Evolutionary conservation across 1,284 basidiomycete genomes (phyloP).

Genomic region (Pyrrhoderma lamaoense): DNA sequence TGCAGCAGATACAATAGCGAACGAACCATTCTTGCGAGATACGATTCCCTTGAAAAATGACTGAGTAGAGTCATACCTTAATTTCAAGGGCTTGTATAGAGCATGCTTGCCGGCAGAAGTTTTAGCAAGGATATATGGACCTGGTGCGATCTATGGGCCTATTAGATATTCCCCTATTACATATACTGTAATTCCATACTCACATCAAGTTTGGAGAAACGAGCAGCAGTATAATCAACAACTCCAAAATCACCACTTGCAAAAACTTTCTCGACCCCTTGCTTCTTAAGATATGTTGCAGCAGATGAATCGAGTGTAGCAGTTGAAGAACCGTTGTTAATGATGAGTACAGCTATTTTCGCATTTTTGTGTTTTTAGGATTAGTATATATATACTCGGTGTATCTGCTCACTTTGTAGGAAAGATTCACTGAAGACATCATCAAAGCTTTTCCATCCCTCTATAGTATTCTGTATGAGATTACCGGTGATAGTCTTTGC

Average conservation of each 20-base stretch:
- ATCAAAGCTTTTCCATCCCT: constrained; percentile 1
- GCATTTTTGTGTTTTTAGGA: no score
- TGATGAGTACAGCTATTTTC: constrained; percentile 10
- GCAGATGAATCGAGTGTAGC: constrained; percentile 4
- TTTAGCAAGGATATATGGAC: constrained; percentile 13
- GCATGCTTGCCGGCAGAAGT: neutral
- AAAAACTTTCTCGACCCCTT: constrained; percentile 6
- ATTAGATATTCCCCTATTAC: neutral
- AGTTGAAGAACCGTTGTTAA: neutral
- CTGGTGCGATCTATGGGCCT: constrained; percentile 3
- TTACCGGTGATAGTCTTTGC: neutral
- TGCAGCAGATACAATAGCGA: constrained; percentile 15
- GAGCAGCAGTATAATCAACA: neutral
- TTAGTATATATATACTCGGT: neutral
- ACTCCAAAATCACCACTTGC: neutral
- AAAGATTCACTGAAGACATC: constrained; percentile 14
- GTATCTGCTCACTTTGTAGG: constrained; percentile 2
- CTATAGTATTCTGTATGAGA: neutral
- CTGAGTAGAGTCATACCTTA: constrained; percentile 10
- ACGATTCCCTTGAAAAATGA: constrained; percentile 15
- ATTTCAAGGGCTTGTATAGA: constrained; percentile 8
- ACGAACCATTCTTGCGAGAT: constrained; percentile 13
- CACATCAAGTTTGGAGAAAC: neutral
- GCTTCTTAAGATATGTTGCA: neutral
- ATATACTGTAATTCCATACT: neutral